phyloP scores from a whole-genome alignment of 2,329 filamentous ascomycete genomes.

The Daldinia eschscholtzii region DNA sequence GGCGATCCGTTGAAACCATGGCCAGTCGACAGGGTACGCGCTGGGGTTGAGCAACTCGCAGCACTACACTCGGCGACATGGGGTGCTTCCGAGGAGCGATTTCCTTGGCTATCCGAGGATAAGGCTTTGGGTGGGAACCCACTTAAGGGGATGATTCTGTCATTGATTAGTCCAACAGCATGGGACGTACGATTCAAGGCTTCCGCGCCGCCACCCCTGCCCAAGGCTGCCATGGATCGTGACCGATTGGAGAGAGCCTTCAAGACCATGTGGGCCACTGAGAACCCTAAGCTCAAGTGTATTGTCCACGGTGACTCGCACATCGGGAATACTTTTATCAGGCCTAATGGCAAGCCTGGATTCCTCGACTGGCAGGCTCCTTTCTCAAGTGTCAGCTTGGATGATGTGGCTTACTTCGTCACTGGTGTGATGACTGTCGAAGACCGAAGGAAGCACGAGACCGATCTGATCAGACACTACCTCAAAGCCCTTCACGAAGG shows the following conservation, averaged over 20 bases:
- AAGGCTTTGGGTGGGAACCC: conserved; percentile 22
- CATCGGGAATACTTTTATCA: conserved; percentile 29
- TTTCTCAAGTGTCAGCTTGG: conserved; percentile 16
- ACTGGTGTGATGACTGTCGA: conserved; percentile 20
- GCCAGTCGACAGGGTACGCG: conserved; percentile 28
- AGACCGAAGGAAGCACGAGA: conserved; percentile 24
- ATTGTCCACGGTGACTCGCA: conserved; percentile 27
- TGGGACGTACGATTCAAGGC: conserved; percentile 23
- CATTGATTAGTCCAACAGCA: conserved; percentile 11
- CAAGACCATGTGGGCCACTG: conserved; percentile 25
- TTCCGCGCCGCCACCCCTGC: conserved; percentile 20
- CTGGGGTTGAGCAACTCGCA: conserved; percentile 28
- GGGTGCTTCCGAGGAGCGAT: conserved; percentile 20
- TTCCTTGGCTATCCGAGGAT: conserved; percentile 27
- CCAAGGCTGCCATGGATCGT: conserved; percentile 13
- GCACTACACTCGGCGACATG: conserved; percentile 23
- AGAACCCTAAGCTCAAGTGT: conserved; percentile 19
- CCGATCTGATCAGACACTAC: conserved; percentile 18
- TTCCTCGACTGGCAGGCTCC: conserved; percentile 27
- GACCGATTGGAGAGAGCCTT: conserved; percentile 27
- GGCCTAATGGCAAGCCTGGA: conserved; percentile 22
- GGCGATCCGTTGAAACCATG: conserved; percentile 27
- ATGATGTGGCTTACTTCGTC: conserved; percentile 28
- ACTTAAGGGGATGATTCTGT: conserved; percentile 24
- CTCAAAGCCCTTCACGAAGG: conserved; percentile 8